phyloP scores from a whole-genome alignment of 345 rosid species.

The Durio zibethinus region DNA sequence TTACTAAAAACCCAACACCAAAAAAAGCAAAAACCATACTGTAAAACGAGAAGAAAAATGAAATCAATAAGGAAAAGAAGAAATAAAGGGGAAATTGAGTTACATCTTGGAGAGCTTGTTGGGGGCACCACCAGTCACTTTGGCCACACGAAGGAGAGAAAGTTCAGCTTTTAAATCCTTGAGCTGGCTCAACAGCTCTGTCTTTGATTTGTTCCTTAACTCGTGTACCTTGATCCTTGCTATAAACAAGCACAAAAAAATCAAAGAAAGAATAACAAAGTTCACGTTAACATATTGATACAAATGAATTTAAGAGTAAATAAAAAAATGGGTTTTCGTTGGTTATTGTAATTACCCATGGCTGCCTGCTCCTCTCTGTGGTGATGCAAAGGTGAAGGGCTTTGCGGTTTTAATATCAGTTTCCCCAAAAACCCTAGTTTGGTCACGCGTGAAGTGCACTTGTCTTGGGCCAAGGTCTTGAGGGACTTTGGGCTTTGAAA shows the following conservation, averaged over 20 bases:
- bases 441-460: not conserved
- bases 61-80: not conserved
- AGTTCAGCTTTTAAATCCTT: conserved; percentile 56
- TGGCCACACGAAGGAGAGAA: conserved; percentile 61
- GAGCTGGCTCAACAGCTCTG: conserved; percentile 42
- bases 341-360: conserved; percentile 21
- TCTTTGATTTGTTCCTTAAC: conserved; percentile 47
- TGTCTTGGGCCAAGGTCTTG: not conserved
- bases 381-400: not conserved
- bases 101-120: conserved; percentile 69
- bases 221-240: conserved; percentile 65
- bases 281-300: not conserved
- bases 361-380: not conserved
- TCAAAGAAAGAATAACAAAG: not conserved
- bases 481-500: not conserved
- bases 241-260: not conserved
- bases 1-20: conserved; percentile 31
- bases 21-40: not conserved
- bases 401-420: not conserved
- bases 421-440: conserved; percentile 20
- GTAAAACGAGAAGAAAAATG: not conserved
- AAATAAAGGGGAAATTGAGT: not conserved
- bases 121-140: conserved; percentile 68
- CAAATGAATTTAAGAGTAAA: no score
- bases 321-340: not conserved